Base-by-base conservation (phyloP, 2,329 filamentous ascomycete species). In the Orbilia blumenaviensis region DNA sequence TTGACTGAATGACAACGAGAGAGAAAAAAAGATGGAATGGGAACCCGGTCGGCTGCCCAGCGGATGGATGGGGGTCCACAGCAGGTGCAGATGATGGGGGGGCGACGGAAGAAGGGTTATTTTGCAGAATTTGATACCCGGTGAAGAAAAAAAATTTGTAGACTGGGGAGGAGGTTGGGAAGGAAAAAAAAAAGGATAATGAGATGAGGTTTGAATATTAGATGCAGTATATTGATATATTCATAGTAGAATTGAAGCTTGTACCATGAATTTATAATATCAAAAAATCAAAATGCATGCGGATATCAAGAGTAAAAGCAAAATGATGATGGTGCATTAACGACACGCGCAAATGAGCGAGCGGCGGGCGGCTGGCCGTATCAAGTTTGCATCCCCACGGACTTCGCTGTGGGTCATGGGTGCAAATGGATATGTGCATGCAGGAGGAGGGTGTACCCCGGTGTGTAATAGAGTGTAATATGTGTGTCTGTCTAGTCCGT, bases 351-450 rank as follows among this genome's bases (percentile, higher is more conserved):
- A 25, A 56, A 38, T 56, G 52, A 32, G 32, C 52, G 52, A n/a
- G n/a, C n/a, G n/a, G n/a, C n/a, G n/a, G n/a, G 52, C 52, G 52
- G 52, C 32, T 56, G 52, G 52, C 29, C 52, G 32, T 56, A 56
- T 56, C 52, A 56, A n/a, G 23, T 36, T 56, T 56, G 52, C 52
- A 56, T 48, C 29, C 32, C 52, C 52, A 56, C 52, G 32, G 29
- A 25, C 18, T n/a, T 38, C 18, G 21, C 41, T 50, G 60, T 64
- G 60, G 60, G 60, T 48, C 60, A 54, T 32, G 46, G 32, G 46
- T 54, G 34, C 23, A 56, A 73, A 60, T 61, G 61, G 68, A 34
- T 58, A 54, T 60, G 48, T 61, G 68, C 68, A 73, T 73, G 68
- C 68, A 66, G 61, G 61, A 66, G 61, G 61, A 66, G 68, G 64